A percentile compares a stretch with the other conserved stretches of the same genome.
These are phyloP conservation scores for Escovopsis weberi DNA, from an alignment of 2,329 filamentous ascomycete genomes.

Conservation along the genomic window DNA sequence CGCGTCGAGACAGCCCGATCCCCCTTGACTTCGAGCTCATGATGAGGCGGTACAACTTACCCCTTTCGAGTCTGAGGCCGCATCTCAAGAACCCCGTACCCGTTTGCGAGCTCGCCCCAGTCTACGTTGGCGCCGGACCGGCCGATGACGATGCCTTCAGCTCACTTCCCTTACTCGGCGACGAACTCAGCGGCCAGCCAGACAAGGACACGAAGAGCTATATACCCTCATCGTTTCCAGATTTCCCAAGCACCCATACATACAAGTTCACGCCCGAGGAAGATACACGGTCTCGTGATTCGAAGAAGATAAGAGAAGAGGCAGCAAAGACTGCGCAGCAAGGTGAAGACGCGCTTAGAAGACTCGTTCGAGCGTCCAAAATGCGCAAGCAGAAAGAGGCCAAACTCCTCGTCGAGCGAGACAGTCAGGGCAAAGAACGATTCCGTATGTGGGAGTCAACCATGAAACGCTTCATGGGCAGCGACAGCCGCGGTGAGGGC, in stretches of 20 bases:
- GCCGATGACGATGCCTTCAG: slow-evolving; percentile 26
- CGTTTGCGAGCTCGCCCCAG: slow-evolving; percentile 21
- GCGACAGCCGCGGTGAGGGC: slow-evolving; percentile 16
- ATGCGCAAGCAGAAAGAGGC: slow-evolving; percentile 51
- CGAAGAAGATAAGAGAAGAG: slow-evolving; percentile 44
- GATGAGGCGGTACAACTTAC: slow-evolving; percentile 36
- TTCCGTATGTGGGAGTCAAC: slow-evolving; percentile 47
- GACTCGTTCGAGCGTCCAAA: slow-evolving; percentile 46
- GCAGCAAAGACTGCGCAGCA: slow-evolving; percentile 45
- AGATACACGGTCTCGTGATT: slow-evolving; percentile 31
- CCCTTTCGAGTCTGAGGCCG: slow-evolving; percentile 35
- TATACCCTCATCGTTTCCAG: slow-evolving; percentile 44
- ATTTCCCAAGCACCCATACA: slow-evolving; percentile 50
- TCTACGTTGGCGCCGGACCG: slow-evolving; percentile 23
- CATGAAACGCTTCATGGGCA: slow-evolving; percentile 40
- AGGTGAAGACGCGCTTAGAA: slow-evolving; percentile 45
- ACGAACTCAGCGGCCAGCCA: slow-evolving; percentile 41
- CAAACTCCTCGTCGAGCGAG: slow-evolving; percentile 38
- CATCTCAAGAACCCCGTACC: slow-evolving; percentile 41
- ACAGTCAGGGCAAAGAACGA: slow-evolving; percentile 36
- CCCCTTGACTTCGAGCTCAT: slow-evolving; percentile 43
- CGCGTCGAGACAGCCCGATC: slow-evolving; percentile 37
- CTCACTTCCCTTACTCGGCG: slow-evolving; percentile 31
- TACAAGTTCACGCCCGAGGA: slow-evolving; percentile 45
- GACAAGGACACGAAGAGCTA: slow-evolving; percentile 42